A percentile compares a stretch with the other conserved stretches of the same genome.
Evolutionary conservation across 2,329 filamentous ascomycete species (phyloP).

Genomic region (Chrysoporthe cubensis): DNA sequence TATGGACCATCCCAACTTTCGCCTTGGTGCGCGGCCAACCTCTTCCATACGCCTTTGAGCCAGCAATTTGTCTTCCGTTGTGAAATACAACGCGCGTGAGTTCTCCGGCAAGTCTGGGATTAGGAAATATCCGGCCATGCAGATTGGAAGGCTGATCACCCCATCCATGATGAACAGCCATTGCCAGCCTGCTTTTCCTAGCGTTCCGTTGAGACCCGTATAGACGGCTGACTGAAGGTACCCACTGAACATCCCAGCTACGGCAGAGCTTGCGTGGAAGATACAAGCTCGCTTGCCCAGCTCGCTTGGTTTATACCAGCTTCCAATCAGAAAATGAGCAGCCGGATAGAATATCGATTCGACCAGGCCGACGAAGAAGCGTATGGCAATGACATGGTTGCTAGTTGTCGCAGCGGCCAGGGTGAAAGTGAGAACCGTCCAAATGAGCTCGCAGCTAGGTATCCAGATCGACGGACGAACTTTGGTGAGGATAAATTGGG

Average conservation of each 20-base stretch:
- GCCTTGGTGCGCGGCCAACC: conserved; percentile 38
- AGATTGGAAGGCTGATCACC: conserved; percentile 39
- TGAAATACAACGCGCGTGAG: conserved; percentile 36
- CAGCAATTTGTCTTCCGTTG: conserved; percentile 33
- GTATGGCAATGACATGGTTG: conserved; percentile 43
- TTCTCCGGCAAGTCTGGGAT: conserved; percentile 40
- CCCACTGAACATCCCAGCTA: conserved; percentile 46
- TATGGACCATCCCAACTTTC: conserved; percentile 36
- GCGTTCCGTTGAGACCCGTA: conserved; percentile 42
- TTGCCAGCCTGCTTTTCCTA: conserved; percentile 46
- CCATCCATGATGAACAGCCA: conserved; percentile 54
- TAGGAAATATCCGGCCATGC: conserved; percentile 38
- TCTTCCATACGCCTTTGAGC: conserved; percentile 38
- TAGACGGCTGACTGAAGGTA: conserved; percentile 49
- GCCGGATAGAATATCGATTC: conserved; percentile 45
- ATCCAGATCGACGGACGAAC: conserved; percentile 48
- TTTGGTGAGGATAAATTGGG: conserved; percentile 45
- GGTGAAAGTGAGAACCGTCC: conserved; percentile 41
- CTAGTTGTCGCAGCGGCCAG: conserved; percentile 44
- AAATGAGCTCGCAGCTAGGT: conserved; percentile 44
- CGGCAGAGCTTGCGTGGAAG: conserved; percentile 43
- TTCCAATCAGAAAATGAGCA: conserved; percentile 45
- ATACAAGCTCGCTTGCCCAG: conserved; percentile 48
- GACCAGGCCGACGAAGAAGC: conserved; percentile 49
- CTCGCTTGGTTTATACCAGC: conserved; percentile 49